Conservation (phyloP, 78 protist genomes). For the Protostelium mycophagum region DNA sequence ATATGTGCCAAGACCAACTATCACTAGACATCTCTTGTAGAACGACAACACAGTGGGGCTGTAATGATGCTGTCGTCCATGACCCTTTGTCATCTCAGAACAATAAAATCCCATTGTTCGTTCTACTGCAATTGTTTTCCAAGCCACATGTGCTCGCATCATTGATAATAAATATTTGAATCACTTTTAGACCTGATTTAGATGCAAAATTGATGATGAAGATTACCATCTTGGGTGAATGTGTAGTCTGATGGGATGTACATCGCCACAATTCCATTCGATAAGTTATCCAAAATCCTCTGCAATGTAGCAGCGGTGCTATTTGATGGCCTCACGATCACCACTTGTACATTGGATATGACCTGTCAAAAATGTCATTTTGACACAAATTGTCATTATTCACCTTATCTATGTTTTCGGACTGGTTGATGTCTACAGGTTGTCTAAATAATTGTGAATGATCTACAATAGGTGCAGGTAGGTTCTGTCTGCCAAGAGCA, state of each 20-base stretch:
- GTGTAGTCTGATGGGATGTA: background rate
- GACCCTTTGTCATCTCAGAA: background rate
- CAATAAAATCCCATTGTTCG: background rate
- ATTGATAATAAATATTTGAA: no score
- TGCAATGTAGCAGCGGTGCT: background rate
- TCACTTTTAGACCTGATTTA: no score
- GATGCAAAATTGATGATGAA: no score
- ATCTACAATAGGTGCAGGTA: background rate
- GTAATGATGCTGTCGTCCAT: background rate
- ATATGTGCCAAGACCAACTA: background rate
- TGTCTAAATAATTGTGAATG: background rate
- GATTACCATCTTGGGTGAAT: no score
- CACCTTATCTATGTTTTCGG: background rate
- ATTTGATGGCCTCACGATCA: background rate
- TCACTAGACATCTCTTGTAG: background rate
- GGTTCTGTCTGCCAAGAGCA: background rate
- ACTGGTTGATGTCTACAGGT: background rate
- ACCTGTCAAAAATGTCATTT: background rate
- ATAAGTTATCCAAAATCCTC: background rate
- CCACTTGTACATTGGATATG: background rate
- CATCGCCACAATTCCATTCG: background rate
- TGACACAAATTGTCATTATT: background rate
- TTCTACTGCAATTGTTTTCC: background rate
- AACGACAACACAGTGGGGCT: background rate
- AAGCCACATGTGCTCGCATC: no score